phyloP scores from a whole-genome alignment of 1,139 yeast species.

The Zygotorulaspora mrakii region DNA sequence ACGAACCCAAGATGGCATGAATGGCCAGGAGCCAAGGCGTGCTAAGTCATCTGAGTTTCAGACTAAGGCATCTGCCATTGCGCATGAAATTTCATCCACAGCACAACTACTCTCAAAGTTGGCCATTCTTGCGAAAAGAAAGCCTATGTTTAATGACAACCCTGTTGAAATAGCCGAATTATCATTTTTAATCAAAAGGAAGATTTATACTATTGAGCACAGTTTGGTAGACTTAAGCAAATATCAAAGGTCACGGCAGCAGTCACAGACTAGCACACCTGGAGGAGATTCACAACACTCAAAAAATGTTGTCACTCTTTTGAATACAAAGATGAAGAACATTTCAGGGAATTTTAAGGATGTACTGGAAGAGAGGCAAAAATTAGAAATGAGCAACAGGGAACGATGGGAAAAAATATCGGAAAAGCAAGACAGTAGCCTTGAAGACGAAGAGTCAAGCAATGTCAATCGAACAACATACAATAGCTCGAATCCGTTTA shows the following conservation, averaged over 20 bases:
- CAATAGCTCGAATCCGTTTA: conserved; percentile 38
- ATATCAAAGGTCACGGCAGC: conserved; percentile 52
- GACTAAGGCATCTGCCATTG: conserved; percentile 74
- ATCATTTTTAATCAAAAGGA: conserved; percentile 90
- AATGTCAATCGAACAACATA: conserved; percentile 19
- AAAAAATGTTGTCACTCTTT: conserved; percentile 77
- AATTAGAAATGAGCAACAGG: conserved; percentile 75
- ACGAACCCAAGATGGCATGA: conserved; percentile 11
- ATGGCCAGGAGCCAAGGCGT: conserved; percentile 7
- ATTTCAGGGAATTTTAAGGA: conserved; percentile 88
- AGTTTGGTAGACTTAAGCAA: conserved; percentile 45
- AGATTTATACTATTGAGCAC: conserved; percentile 81
- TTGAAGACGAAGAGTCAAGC: conserved; percentile 5
- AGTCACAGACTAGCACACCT: conserved; percentile 37
- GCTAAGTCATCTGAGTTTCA: conserved; percentile 62
- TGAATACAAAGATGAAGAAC: conserved; percentile 86
- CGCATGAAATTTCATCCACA: conserved; percentile 85
- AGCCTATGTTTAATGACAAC: conserved; percentile 91
- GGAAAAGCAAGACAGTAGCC: conserved; percentile 7
- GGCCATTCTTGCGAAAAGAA: conserved; percentile 80
- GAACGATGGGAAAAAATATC: conserved; percentile 82
- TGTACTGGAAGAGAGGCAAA: conserved; percentile 83
- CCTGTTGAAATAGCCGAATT: conserved; percentile 92
- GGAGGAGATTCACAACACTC: conserved; percentile 47
- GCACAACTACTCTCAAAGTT: conserved; percentile 77